These are phyloP conservation scores for Hygrophorus pudorinus DNA, from an alignment of 768 basidiomycete species.

Conservation along the genomic window DNA sequence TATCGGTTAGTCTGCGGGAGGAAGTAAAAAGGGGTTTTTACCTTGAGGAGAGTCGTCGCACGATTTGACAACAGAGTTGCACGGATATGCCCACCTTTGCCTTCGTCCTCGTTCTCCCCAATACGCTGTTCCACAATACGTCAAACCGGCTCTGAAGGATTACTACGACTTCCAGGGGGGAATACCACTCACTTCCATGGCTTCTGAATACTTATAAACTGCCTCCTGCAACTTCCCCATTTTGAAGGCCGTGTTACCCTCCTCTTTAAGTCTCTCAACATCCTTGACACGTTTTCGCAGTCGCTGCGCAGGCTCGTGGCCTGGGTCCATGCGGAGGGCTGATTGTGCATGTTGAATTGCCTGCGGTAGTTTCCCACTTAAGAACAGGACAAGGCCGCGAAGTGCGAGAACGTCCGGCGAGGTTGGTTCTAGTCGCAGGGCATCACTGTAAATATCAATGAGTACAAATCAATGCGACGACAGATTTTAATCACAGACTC, in stretches of 20 bases:
- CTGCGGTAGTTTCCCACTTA: slow-evolving; percentile 58
- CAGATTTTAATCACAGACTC: slow-evolving; percentile 14
- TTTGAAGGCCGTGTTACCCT: slow-evolving; percentile 76
- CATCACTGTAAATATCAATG: slow-evolving; percentile 42
- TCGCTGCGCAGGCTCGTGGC: slow-evolving; percentile 56
- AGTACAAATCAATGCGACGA: background rate
- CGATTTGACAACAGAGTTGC: slow-evolving; percentile 77
- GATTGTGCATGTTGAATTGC: slow-evolving; percentile 61
- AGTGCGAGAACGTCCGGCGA: slow-evolving; percentile 72
- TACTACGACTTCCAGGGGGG: background rate
- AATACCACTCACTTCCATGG: slow-evolving; percentile 45
- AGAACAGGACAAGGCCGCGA: slow-evolving; percentile 74
- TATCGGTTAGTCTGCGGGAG: slow-evolving; percentile 7
- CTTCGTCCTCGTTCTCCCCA: slow-evolving; percentile 59
- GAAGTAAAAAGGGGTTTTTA: slow-evolving; percentile 14
- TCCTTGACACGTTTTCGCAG: slow-evolving; percentile 75
- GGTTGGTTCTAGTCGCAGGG: slow-evolving; percentile 57
- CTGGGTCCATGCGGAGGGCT: slow-evolving; percentile 73
- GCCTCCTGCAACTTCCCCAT: slow-evolving; percentile 48
- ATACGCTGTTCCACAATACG: slow-evolving; percentile 36
- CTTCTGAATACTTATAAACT: slow-evolving; percentile 56
- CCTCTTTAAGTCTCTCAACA: slow-evolving; percentile 76
- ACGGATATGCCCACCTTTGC: slow-evolving; percentile 70
- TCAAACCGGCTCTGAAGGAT: background rate
- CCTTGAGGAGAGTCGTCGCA: slow-evolving; percentile 74